Conservation (phyloP, 441 rosid species). For the Pelargonium fulgidum region DNA sequence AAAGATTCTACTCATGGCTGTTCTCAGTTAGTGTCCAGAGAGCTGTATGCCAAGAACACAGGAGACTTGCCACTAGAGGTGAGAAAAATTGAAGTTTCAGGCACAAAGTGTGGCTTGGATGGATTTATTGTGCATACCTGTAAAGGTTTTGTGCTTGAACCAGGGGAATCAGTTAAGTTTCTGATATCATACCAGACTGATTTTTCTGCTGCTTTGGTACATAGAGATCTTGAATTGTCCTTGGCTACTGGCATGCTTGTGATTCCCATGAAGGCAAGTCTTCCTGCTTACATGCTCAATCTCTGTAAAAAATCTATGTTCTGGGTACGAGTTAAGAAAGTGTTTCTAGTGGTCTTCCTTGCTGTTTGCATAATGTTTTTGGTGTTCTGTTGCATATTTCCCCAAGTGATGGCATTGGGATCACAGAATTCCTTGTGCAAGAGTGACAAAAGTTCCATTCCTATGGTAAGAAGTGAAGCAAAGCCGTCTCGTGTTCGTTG, state of each 20-base stretch:
- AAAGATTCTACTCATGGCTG: constrained; percentile 37
- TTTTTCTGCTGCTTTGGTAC: constrained; percentile 40
- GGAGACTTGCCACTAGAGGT: constrained; percentile 67
- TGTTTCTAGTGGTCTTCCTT: constrained; percentile 35
- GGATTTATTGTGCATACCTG: constrained; percentile 53
- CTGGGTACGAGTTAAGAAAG: constrained; percentile 58
- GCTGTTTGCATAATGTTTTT: constrained; percentile 40
- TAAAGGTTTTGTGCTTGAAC: constrained; percentile 48
- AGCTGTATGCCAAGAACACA: constrained; percentile 50
- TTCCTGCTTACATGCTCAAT: constrained; percentile 49
- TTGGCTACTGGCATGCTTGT: constrained; percentile 53
- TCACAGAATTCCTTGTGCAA: constrained; percentile 32
- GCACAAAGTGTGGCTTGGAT: constrained; percentile 43
- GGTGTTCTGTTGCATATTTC: constrained; percentile 39
- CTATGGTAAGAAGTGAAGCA: constrained; percentile 21
- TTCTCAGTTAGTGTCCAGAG: constrained; percentile 47
- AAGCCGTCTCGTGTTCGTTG: constrained; percentile 27
- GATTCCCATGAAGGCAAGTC: constrained; percentile 66
- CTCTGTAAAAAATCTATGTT: constrained; percentile 54
- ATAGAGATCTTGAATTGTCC: constrained; percentile 50
- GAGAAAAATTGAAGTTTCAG: constrained; percentile 49
- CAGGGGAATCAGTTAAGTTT: constrained; percentile 60
- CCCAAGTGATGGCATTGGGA: constrained; percentile 31
- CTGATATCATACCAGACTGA: constrained; percentile 48
- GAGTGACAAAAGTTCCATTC: constrained; percentile 33